Base-by-base conservation (phyloP, 805 yeast species). In the Metschnikowia reukaufii region DNA sequence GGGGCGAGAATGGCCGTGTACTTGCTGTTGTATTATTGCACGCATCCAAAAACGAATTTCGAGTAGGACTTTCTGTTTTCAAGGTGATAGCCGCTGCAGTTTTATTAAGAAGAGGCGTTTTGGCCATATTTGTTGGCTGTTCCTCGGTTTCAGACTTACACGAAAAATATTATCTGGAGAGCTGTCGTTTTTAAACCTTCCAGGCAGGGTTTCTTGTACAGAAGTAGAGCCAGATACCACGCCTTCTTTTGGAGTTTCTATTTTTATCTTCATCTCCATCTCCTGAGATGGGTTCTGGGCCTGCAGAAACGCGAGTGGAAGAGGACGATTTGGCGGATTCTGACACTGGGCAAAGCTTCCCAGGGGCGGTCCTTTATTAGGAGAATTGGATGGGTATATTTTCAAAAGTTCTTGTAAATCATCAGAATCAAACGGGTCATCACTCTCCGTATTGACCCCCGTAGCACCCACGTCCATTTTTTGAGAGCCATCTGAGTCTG, bases 351-450 rank as follows among this genome's bases (percentile, higher is more conserved):
- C 27, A 19, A 4, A 20, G 17, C 10, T 6, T 13, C 15, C 4
- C 23, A 35, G 12, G 23, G 21, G 29, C 29, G 2, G 31, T 19
- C 12, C 19, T 23, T 42, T 35, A n/a, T 17, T 13, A 12, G 46
- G 40, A 10, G 41, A 42, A 20, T 15, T 30, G 0, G 40, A 30
- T 12, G 46, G 46, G n/a, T 27, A 31, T 17, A 21, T 21, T 13
- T 34, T 35, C 16, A 45, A 31, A 19, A 58, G 40, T 4, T 58
- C 60, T 15, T 51, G 56, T 35, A 59, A 46, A 37, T 58, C 61
- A 2, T 53, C 54, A 6, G 60, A 52, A 15, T 54, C 59, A 38
- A 54, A 54, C 2, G 56, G 58, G 30, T 56, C 60, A 12, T 56
- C 59, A 15, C 55, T 52, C 18, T 43, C 54, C 7, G 54, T 38